phyloP scores from a whole-genome alignment of 805 yeast species.

The Maudiozyma pseudohumilis region DNA sequence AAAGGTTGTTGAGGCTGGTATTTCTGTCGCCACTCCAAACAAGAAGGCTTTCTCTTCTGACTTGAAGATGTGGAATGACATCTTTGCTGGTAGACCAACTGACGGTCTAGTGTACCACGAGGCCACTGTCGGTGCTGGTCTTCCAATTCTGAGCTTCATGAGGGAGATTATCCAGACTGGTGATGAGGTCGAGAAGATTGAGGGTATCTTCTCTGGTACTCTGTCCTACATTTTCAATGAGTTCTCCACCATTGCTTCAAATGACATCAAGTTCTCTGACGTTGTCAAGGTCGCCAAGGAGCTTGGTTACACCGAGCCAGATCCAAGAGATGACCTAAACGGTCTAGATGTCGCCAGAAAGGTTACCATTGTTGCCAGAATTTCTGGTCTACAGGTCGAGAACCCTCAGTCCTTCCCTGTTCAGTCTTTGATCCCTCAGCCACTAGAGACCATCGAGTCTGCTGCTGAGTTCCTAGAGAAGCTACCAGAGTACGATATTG shows the following conservation, averaged over 20 bases:
- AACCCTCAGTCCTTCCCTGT: conserved; percentile 91
- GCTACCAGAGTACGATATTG: conserved; percentile 75
- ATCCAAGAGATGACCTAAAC: conserved; percentile 96
- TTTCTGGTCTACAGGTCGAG: conserved; percentile 75
- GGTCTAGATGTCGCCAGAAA: conserved; percentile 98
- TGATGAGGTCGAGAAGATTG: conserved; percentile 81
- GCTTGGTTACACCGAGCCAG: conserved; percentile 97
- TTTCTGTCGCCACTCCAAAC: conserved; percentile 96
- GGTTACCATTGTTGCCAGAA: conserved; percentile 90
- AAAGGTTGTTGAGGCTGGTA: conserved; percentile 58
- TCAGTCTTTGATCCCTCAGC: conserved; percentile 83
- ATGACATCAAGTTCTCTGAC: conserved; percentile 71
- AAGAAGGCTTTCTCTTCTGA: conserved; percentile 91
- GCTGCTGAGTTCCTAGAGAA: conserved; percentile 71
- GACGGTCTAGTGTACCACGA: conserved; percentile 84
- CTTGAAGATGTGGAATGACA: conserved; percentile 62
- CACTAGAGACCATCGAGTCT: conserved; percentile 60
- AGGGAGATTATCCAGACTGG: conserved; percentile 88
- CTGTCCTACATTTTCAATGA: conserved; percentile 91
- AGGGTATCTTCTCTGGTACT: conserved; percentile 95
- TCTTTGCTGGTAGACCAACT: conserved; percentile 50
- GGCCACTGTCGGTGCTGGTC: conserved; percentile 98
- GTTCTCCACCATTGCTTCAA: conserved; percentile 60
- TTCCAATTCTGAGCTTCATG: conserved; percentile 84
- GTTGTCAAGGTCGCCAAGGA: conserved; percentile 81